Evolutionary conservation across 106 monocot genomes (phyloP), one percentile per base, ranked within the genome.

Genomic region (Amphibolis antarctica): DNA sequence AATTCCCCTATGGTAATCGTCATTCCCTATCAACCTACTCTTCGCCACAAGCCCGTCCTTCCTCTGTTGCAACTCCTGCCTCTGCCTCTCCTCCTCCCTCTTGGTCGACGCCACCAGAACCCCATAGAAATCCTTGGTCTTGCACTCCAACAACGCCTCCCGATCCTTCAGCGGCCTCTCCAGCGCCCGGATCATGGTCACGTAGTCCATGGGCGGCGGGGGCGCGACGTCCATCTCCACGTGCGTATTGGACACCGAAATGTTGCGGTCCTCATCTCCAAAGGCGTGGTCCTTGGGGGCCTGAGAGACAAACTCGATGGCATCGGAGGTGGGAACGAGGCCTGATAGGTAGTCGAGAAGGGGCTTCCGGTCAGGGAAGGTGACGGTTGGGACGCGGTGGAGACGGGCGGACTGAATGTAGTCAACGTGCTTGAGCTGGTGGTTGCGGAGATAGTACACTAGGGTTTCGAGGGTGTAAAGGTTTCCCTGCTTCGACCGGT

Each of bases 141-240:
- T 61, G 66, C 80, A 83, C 69, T 87, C 90, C 21, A 98, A 74
- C 11, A 98, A 60, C 3, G 91, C 47, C 22, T 98, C 91, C 27
- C 90, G 59, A 62, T 91, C 98, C 74, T 91, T 98, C 49, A 98
- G 76, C 10, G 98, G 90, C 63, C 90, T 67, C 63, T 98, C 98
- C 13, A 86, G 65, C 4, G 80, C 66, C 25, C 82, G 76, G 61
- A 98, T 80, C 77, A 78, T 69, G 12, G 76, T 64, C 21, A 80
- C 74, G 28, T 72, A 80, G 68, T 79, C 82, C 47, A 51, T 27
- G 46, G 21, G 62, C 28, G 51, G 60, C 42, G 23, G 49, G 21
- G 42, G 30, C n/a, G 61, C 61, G 31, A 13, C 46, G 19, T 18
- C 21, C 22, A 14, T 47, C 15, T 43, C 46, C 5, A 51, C 22